These are phyloP conservation scores for Melanomma pulvis-pyrius DNA, from an alignment of 495 filamentous ascomycete species.

Conservation along the genomic window DNA sequence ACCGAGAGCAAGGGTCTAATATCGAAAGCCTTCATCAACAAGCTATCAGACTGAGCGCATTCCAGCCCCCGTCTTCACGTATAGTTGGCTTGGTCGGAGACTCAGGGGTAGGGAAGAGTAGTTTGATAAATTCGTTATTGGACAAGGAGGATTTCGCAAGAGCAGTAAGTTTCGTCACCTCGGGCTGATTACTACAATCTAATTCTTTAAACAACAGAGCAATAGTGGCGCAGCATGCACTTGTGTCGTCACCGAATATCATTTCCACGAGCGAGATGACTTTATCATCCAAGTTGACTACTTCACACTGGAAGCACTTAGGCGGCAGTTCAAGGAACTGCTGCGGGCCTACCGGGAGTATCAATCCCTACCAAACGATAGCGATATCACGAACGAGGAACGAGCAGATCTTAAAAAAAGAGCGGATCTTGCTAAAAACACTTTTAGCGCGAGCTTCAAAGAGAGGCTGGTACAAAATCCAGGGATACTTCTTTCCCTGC, in stretches of 20 bases:
- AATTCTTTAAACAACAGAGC: constrained; percentile 36
- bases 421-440: constrained; percentile 40
- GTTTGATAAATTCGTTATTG: constrained; percentile 48
- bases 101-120: constrained; percentile 50
- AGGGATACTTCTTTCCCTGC: constrained; percentile 12
- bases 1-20: constrained; percentile 43
- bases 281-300: constrained; percentile 45
- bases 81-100: constrained; percentile 50
- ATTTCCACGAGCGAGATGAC: constrained; percentile 41
- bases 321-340: constrained; percentile 41
- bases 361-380: constrained; percentile 22
- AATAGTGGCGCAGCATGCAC: constrained; percentile 47
- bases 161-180: constrained; percentile 39
- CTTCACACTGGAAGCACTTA: constrained; percentile 43
- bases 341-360: constrained; percentile 43
- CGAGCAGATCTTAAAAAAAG: constrained; percentile 27
- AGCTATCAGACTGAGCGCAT: constrained; percentile 40
- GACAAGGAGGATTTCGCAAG: constrained; percentile 42
- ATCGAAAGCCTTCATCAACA: constrained; percentile 41
- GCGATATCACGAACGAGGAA: constrained; percentile 32
- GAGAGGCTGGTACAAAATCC: constrained; percentile 15
- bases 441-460: constrained; percentile 38
- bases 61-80: constrained; percentile 45
- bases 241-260: constrained; percentile 50
- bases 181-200: neutral